Conservation (phyloP, 1,284 basidiomycete species). For the Heterobasidion annosum region DNA sequence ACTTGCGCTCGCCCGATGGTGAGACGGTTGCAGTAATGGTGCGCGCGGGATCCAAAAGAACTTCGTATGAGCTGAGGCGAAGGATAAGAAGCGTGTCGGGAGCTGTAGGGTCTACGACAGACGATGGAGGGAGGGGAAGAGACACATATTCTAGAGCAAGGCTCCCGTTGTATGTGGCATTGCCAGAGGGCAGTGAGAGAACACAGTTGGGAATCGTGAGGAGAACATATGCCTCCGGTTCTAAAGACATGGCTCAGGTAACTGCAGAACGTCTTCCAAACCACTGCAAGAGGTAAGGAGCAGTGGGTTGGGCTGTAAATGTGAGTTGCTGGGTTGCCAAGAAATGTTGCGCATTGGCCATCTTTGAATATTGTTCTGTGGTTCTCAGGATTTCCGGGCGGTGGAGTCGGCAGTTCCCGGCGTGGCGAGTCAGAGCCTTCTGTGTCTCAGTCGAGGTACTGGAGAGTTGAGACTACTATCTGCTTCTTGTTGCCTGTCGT, state of each 20-base stretch:
- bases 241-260: not conserved
- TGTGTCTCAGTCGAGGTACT: too few relatives aligned
- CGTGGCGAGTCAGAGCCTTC: too few relatives aligned
- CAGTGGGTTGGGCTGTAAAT: too few relatives aligned
- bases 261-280: too few relatives aligned
- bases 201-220: constrained; percentile 34
- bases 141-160: constrained; percentile 51
- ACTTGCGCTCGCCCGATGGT: constrained; percentile 30
- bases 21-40: constrained; percentile 27
- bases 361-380: too few relatives aligned
- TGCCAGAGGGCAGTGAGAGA: constrained; percentile 28
- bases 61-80: constrained; percentile 50
- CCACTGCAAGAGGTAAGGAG: too few relatives aligned
- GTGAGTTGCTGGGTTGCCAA: too few relatives aligned
- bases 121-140: constrained; percentile 22
- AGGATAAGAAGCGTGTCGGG: constrained; percentile 53
- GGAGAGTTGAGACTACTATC: too few relatives aligned
- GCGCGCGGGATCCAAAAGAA: constrained; percentile 44
- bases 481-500: too few relatives aligned
- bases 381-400: too few relatives aligned
- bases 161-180: constrained; percentile 25
- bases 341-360: too few relatives aligned
- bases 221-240: constrained; percentile 38
- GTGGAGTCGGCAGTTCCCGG: too few relatives aligned
- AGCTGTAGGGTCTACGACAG: constrained; percentile 13